Conservation (phyloP, 2,329 filamentous ascomycete genomes). For the Bipolaris victoriae region DNA sequence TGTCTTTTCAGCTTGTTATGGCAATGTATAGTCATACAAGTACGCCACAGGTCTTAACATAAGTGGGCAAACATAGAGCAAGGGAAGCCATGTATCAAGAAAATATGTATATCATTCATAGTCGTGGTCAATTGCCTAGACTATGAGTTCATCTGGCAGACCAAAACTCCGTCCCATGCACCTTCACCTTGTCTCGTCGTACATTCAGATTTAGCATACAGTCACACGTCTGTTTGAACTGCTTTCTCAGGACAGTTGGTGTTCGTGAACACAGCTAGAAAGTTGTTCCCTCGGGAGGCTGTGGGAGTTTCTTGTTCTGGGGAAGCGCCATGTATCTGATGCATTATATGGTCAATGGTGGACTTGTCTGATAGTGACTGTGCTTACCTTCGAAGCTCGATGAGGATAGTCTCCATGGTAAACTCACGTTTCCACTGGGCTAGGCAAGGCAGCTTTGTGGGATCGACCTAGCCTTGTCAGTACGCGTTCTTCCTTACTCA, state of each 20-base stretch:
- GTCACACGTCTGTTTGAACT: neutral
- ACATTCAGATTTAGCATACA: slow-evolving; percentile 3
- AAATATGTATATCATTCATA: slow-evolving; percentile 11
- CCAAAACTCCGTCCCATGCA: slow-evolving; percentile 45
- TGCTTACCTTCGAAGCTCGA: slow-evolving; percentile 77
- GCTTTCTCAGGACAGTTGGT: neutral
- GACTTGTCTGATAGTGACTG: neutral
- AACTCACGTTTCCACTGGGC: slow-evolving; percentile 90
- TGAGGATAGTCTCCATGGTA: slow-evolving; percentile 92
- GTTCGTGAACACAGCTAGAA: slow-evolving; percentile 46
- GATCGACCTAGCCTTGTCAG: slow-evolving; percentile 70
- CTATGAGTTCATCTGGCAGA: slow-evolving; percentile 17
- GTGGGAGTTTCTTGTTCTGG: slow-evolving; percentile 91
- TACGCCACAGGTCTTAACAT: neutral
- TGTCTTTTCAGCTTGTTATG: neutral
- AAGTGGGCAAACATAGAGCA: neutral
- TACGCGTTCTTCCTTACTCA: neutral
- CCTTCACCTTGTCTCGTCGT: slow-evolving; percentile 20
- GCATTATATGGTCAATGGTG: slow-evolving; percentile 6
- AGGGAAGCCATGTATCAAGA: neutral
- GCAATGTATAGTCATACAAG: neutral
- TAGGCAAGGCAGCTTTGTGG: slow-evolving; percentile 81
- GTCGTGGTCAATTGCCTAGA: slow-evolving; percentile 18
- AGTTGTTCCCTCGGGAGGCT: slow-evolving; percentile 84
- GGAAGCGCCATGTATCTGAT: slow-evolving; percentile 89